phyloP scores from a whole-genome alignment of 768 basidiomycete genomes.

The Lactifluus rugatus region DNA sequence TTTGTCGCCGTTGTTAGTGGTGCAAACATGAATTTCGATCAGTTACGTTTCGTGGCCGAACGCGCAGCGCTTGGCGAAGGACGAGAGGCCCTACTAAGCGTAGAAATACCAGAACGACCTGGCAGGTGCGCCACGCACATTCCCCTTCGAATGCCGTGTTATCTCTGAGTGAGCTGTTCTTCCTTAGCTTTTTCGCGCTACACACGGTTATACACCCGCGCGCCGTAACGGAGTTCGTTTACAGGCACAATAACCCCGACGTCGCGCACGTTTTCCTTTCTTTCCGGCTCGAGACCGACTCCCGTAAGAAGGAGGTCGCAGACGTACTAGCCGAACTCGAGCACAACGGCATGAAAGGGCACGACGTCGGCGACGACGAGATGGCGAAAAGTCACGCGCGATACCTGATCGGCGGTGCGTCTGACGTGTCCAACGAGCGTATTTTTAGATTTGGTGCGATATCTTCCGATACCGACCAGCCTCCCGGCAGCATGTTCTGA shows the following conservation, averaged over 20 bases:
- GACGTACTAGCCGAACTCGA: constrained; percentile 56
- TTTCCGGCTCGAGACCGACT: constrained; percentile 64
- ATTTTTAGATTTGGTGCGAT: constrained; percentile 83
- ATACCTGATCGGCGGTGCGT: constrained; percentile 89
- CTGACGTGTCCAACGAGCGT: constrained; percentile 71
- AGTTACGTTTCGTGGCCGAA: constrained; percentile 95
- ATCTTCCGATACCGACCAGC: background rate
- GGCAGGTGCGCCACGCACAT: constrained; percentile 54
- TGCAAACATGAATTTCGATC: constrained; percentile 98
- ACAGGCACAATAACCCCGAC: constrained; percentile 70
- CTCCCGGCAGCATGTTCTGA: background rate
- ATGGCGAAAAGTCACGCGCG: constrained; percentile 90
- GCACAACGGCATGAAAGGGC: constrained; percentile 64
- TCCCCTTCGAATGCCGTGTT: background rate
- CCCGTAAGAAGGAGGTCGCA: constrained; percentile 49
- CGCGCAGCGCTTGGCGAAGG: constrained; percentile 96
- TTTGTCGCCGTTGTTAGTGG: constrained; percentile 92
- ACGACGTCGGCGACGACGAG: constrained; percentile 91
- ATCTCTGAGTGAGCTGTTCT: constrained; percentile 4
- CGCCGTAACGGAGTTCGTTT: constrained; percentile 90
- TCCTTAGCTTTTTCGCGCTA: constrained; percentile 69
- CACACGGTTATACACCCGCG: constrained; percentile 86
- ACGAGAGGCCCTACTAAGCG: constrained; percentile 83
- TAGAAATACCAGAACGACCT: constrained; percentile 88
- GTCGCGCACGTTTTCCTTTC: constrained; percentile 85